These are phyloP conservation scores for Clonostachys chloroleuca DNA, from an alignment of 2,329 filamentous ascomycete genomes.

Conservation along the genomic window DNA sequence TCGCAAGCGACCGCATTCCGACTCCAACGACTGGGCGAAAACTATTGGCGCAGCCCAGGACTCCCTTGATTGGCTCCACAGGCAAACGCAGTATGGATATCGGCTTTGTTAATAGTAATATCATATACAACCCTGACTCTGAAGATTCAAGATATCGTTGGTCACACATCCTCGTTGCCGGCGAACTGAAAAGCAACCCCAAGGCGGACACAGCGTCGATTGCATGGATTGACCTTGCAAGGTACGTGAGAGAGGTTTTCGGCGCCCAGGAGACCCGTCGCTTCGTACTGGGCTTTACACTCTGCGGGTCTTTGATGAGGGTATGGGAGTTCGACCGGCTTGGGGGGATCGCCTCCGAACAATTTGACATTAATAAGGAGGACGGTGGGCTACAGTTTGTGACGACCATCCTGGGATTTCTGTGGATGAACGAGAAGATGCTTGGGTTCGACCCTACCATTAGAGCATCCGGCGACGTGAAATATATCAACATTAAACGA, in stretches of 20 bases:
- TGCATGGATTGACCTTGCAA: constrained; percentile 32
- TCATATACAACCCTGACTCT: too few species aligned
- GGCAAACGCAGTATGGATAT: constrained; percentile 12
- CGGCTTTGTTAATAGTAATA: too few species aligned
- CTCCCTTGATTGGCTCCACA: constrained; percentile 13
- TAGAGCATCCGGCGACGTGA: constrained; percentile 25
- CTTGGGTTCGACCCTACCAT: constrained; percentile 39
- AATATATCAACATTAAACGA: constrained; percentile 30
- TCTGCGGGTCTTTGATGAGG: constrained; percentile 37
- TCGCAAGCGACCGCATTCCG: too few species aligned
- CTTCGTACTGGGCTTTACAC: constrained; percentile 42
- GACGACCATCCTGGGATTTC: constrained; percentile 31
- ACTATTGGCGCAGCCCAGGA: constrained; percentile 16
- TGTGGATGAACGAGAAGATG: constrained; percentile 28
- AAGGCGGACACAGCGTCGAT: constrained; percentile 25
- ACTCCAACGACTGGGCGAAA: constrained; percentile 11
- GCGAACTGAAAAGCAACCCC: constrained; percentile 42
- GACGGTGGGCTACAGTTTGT: constrained; percentile 31
- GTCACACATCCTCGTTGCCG: too few species aligned
- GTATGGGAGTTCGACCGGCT: constrained; percentile 40
- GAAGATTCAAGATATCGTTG: too few species aligned
- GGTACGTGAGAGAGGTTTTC: too few species aligned
- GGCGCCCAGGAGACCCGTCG: constrained; percentile 30
- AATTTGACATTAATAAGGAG: constrained; percentile 35
- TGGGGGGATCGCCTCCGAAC: constrained; percentile 35